Evolutionary conservation across 306 rosid species (phyloP).

Genomic region (Quercus gilva): DNA sequence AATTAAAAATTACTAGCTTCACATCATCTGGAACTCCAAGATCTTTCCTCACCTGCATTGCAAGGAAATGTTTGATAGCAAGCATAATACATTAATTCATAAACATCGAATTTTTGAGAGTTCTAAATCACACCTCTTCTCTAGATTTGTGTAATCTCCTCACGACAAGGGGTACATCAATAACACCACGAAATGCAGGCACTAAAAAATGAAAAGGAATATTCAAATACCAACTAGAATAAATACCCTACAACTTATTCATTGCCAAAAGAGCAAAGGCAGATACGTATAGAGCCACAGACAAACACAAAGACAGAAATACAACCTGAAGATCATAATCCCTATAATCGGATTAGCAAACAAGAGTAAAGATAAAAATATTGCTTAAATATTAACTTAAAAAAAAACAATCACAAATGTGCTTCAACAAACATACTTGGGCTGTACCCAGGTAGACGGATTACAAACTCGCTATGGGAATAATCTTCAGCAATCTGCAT

Average conservation of each 20-base stretch:
- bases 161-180: slow-evolving; percentile 93
- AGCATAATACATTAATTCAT: slow-evolving; percentile 11
- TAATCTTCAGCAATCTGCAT: slow-evolving; percentile 93
- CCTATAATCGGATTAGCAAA: too few species aligned
- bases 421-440: slow-evolving; percentile 61
- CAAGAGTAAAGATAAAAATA: too few species aligned
- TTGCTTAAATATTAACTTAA: too few species aligned
- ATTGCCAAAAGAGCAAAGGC: too few species aligned
- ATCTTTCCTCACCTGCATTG: slow-evolving; percentile 75
- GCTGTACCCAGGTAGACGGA: slow-evolving; percentile 97
- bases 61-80: slow-evolving; percentile 12
- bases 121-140: slow-evolving; percentile 58
- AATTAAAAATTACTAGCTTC: slow-evolving; percentile 85
- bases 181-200: slow-evolving; percentile 92
- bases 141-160: slow-evolving; percentile 85
- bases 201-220: slow-evolving; percentile 40
- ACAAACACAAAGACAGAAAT: too few species aligned
- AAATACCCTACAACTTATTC: too few species aligned
- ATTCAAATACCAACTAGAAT: not conserved
- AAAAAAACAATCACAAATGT: too few species aligned
- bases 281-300: too few species aligned
- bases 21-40: slow-evolving; percentile 63
- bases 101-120: slow-evolving; percentile 17
- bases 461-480: slow-evolving; percentile 90
- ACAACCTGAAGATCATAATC: too few species aligned